Evolutionary conservation across 2,329 filamentous ascomycete genomes (phyloP), one percentile per base, ranked within the genome.

Genomic region (Teratosphaeria viscida): DNA sequence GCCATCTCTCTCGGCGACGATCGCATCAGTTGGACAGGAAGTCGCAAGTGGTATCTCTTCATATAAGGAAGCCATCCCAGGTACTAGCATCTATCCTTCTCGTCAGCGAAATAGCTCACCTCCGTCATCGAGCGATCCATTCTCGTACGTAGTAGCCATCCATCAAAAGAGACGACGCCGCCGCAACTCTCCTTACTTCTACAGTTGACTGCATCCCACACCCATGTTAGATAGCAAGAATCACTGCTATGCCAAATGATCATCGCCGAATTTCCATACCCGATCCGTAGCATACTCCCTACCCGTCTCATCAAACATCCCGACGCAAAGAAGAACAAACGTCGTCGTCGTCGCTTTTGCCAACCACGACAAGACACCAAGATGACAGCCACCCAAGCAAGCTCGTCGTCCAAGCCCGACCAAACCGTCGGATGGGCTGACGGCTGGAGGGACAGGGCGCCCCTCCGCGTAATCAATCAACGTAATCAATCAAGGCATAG

Each of bases 11-110:
- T 23, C 29, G 29, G 29, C 7, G 5, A 63, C 61, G 32, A 59
- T 57, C 11, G 27, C 59, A 61, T n/a, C 66, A 64, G 16, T 65
- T 64, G 62, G 61, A 67, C 37, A 68, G 58, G 23, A 14, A 68
- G 63, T 16, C 62, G 63, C 61, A 69, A 65, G n/a, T 62, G 47
- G 60, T 68, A 62, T 23, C 58, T 56, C 14, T 58, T 39, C 57
- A 68, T 60, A 37, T 60, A 52, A 56, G 47, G 12, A 47, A 16
- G 57, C 63, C 64, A 59, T 66, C 66, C 19, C 59, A 37, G 34
- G 61, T 60, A 4, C 63, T 53, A 7, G 59, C 62, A 47, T 64
- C 65, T 65, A 39, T 65, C 64, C 27, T 54, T 57, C 10, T 58
- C 62, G 26, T 56, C 57, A 23, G 39, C 56, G 55, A 63, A 23